Conservation (phyloP, 23 red algal genomes). For the Gracilaria caudata region DNA sequence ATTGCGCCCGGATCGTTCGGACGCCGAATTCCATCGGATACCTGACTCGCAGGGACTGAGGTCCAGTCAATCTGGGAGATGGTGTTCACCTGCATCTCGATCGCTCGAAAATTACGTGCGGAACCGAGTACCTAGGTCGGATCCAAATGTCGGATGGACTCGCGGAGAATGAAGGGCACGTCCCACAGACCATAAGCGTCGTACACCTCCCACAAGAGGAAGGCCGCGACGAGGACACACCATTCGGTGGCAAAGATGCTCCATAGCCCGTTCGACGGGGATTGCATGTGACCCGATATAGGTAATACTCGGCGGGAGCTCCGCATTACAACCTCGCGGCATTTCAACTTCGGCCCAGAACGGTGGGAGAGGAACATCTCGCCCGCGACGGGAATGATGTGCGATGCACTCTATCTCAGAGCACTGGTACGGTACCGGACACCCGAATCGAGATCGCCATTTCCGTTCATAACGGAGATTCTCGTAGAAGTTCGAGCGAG, state of each 20-base stretch:
- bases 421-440: constrained; percentile 13
- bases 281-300: background rate
- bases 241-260: constrained; percentile 22
- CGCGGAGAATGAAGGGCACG: background rate
- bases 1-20: background rate
- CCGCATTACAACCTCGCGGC: background rate
- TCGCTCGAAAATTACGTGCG: background rate
- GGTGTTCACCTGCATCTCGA: background rate
- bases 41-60: background rate
- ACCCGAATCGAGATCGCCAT: constrained; percentile 19
- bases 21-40: background rate
- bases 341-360: constrained; percentile 12
- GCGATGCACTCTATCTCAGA: background rate
- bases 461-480: background rate
- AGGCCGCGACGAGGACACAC: constrained; percentile 18
- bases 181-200: constrained; percentile 4
- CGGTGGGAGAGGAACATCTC: background rate
- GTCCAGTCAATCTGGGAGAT: constrained; percentile 5
- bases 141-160: background rate
- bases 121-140: background rate
- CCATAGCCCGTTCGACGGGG: background rate
- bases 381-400: background rate
- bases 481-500: background rate
- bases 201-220: background rate
- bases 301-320: constrained; percentile 7